Conservation (phyloP, 129 eudicot genomes). For the Flaveria linearis region DNA sequence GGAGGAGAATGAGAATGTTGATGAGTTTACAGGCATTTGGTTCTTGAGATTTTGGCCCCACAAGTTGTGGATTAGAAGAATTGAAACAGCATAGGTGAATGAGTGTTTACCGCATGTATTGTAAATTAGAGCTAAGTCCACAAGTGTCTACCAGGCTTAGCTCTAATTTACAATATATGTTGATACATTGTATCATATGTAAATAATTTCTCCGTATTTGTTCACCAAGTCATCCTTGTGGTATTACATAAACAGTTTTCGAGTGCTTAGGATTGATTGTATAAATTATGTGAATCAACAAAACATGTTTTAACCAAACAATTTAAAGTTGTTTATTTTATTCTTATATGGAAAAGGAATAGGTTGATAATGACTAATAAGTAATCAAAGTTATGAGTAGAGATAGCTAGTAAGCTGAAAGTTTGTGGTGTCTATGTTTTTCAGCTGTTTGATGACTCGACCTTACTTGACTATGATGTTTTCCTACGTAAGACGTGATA, state of each 20-base stretch:
- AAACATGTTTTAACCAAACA: background rate
- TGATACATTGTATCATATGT: background rate
- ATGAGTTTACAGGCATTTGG: slow-evolving; percentile 33
- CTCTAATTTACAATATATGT: background rate
- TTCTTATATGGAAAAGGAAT: background rate
- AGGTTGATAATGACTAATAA: background rate
- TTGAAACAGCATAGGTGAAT: background rate
- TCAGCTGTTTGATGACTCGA: too few species aligned
- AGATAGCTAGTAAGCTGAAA: background rate
- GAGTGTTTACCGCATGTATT: background rate
- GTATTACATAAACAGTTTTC: background rate
- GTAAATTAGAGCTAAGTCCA: background rate
- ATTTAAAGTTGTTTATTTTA: background rate
- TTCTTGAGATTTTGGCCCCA: slow-evolving; percentile 44
- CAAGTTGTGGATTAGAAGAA: slow-evolving; percentile 4
- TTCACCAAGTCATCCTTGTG: background rate
- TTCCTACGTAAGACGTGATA: too few species aligned
- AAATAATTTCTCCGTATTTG: background rate
- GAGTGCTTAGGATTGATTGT: background rate
- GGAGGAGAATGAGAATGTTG: slow-evolving; percentile 67
- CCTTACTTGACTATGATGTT: too few species aligned
- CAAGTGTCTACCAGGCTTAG: background rate
- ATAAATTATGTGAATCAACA: background rate
- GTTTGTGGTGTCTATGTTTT: background rate
- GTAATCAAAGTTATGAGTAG: background rate